These are phyloP conservation scores for Jackrogersella multiformis DNA, from an alignment of 495 filamentous ascomycete species.

Conservation along the genomic window DNA sequence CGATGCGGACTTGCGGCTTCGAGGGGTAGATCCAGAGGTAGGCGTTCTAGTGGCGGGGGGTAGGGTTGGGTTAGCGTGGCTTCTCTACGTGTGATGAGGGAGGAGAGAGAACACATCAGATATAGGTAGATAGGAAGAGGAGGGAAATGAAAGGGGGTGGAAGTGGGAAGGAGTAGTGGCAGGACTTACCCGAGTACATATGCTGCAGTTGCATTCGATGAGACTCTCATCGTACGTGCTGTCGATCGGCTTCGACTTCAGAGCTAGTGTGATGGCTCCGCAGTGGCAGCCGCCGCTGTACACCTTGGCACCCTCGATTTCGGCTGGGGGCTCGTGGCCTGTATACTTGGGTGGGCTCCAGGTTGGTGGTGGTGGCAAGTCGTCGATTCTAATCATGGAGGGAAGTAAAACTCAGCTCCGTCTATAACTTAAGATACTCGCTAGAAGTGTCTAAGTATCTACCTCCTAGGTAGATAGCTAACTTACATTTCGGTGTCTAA, in stretches of 20 bases:
- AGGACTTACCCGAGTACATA: slow-evolving; percentile 42
- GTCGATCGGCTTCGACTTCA: slow-evolving; percentile 42
- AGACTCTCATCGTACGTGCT: slow-evolving; percentile 35
- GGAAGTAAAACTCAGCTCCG: background rate
- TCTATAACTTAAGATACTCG: background rate
- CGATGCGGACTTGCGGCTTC: slow-evolving; percentile 31
- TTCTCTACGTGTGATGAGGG: background rate
- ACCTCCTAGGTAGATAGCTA: background rate
- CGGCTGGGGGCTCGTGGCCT: slow-evolving; percentile 29
- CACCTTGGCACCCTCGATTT: slow-evolving; percentile 29
- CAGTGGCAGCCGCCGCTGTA: slow-evolving; percentile 51
- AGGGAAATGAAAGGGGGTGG: background rate
- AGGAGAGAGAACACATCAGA: slow-evolving; percentile 3
- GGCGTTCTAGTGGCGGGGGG: slow-evolving; percentile 15
- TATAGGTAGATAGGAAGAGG: background rate
- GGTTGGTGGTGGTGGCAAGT: slow-evolving; percentile 10
- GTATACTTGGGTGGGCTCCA: slow-evolving; percentile 33
- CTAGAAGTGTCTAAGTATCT: background rate
- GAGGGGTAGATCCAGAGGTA: slow-evolving; percentile 40
- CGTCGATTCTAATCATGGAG: slow-evolving; percentile 27
- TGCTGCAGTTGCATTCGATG: slow-evolving; percentile 44
- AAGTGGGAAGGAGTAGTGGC: background rate
- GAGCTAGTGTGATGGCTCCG: slow-evolving; percentile 42
- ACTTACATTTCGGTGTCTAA: slow-evolving; percentile 32
- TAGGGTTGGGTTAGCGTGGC: background rate